Conservation (phyloP, 2,329 filamentous ascomycete genomes). For the Periconia digitata region DNA sequence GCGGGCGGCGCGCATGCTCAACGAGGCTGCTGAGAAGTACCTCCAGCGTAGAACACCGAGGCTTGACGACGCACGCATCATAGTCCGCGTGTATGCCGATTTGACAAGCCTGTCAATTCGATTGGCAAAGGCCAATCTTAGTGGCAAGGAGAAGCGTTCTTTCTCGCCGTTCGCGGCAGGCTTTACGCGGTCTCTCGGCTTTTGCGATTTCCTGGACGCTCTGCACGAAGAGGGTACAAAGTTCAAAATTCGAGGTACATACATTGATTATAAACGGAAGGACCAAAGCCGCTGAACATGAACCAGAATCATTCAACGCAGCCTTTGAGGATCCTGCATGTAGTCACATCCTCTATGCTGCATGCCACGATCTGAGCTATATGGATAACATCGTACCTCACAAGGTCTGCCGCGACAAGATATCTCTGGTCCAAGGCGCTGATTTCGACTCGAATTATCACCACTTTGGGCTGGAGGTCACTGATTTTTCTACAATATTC, state of each 20-base stretch:
- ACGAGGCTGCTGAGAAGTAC: slow-evolving; percentile 51
- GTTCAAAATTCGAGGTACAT: slow-evolving; percentile 59
- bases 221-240: slow-evolving; percentile 62
- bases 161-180: slow-evolving; percentile 58
- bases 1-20: slow-evolving; percentile 57
- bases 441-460: slow-evolving; percentile 57
- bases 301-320: slow-evolving; percentile 46
- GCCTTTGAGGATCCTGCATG: slow-evolving; percentile 63
- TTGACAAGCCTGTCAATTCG: slow-evolving; percentile 55
- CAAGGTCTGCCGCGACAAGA: slow-evolving; percentile 50
- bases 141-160: slow-evolving; percentile 58
- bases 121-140: slow-evolving; percentile 52
- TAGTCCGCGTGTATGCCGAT: slow-evolving; percentile 61
- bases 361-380: slow-evolving; percentile 63
- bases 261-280: not conserved
- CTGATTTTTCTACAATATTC: slow-evolving; percentile 58
- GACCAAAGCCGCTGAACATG: slow-evolving; percentile 4
- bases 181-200: slow-evolving; percentile 59
- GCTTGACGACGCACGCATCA: slow-evolving; percentile 52
- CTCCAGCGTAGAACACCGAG: slow-evolving; percentile 35
- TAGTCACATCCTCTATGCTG: slow-evolving; percentile 65
- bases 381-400: slow-evolving; percentile 59
- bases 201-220: slow-evolving; percentile 65
- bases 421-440: slow-evolving; percentile 59
- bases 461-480: slow-evolving; percentile 53